These are phyloP conservation scores for Pholiota microspora DNA, from an alignment of 768 basidiomycete species.

Conservation along the genomic window DNA sequence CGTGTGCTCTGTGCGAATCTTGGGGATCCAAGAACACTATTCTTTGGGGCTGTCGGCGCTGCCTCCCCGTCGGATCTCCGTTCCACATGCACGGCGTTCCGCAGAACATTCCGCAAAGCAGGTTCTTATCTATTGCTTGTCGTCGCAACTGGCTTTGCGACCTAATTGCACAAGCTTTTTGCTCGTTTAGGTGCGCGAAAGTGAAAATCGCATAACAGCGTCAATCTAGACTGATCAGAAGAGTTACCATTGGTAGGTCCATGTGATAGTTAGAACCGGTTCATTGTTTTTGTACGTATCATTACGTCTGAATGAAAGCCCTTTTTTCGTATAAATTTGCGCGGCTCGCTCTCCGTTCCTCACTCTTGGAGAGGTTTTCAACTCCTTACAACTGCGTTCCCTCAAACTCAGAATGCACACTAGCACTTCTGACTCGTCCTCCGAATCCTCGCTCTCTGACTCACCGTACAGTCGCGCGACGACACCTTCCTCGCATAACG, in stretches of 20 bases:
- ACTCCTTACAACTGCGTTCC: background rate
- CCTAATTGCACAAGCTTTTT: background rate
- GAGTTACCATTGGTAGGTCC: background rate
- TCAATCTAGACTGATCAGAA: background rate
- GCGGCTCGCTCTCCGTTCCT: background rate
- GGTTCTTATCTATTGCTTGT: slow-evolving; percentile 3
- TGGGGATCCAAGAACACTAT: slow-evolving; percentile 11
- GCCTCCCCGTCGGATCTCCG: slow-evolving; percentile 3
- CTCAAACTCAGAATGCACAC: background rate
- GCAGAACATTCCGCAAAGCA: background rate
- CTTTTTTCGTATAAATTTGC: slow-evolving; percentile 8
- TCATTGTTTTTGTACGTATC: slow-evolving; percentile 1
- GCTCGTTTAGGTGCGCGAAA: background rate
- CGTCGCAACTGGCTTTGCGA: background rate
- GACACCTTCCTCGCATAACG: slow-evolving; percentile 25
- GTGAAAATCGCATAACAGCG: background rate
- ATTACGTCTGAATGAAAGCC: slow-evolving; percentile 3
- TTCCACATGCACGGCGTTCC: background rate
- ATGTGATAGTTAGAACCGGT: background rate
- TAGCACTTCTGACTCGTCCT: slow-evolving; percentile 29
- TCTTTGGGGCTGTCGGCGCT: slow-evolving; percentile 3
- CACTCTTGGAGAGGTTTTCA: background rate
- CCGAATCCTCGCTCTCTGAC: slow-evolving; percentile 31
- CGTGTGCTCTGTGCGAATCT: slow-evolving; percentile 12
- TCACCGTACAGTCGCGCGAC: slow-evolving; percentile 32